Evolutionary conservation across 805 yeast species (phyloP), one percentile per base, ranked within the genome.

Genomic region (Cyberlindnera euphorbiiphila): DNA sequence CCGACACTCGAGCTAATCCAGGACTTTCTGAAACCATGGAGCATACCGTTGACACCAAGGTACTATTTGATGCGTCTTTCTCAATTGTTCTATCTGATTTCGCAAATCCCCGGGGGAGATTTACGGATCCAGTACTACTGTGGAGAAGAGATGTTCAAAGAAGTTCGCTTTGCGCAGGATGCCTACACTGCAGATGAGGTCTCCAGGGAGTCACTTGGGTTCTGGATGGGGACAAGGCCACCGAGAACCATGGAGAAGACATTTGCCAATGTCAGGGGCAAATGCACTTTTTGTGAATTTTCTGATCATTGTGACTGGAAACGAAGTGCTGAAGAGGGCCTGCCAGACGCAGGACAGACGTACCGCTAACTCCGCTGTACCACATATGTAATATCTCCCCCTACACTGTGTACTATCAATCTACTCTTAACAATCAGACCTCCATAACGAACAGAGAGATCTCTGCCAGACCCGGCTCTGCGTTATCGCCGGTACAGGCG

Each of bases 151-250:
- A 64, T 69, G 5, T 74, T 79, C 47, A 59, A 65, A 18, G 66
- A 66, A 14, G 51, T 65, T 0, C 32, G 51, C 8, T 72, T 72
- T 37, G 39, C 55, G 4, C 77, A 66, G 49, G 61, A 68, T 33
- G 49, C 53, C 5, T 34, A 45, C 0, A 50, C 43, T 10, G 49
- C 75, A 3, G 43, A 59, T 1, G 24, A 45, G 3, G 54, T 61
- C 7, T 53, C 72, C 2, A 30, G 44, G 0, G 46, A 54, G 9
- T 64, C 77, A 3, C 46, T 72, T 35, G 51, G 52, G 17, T 72
- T 78, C 45, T 82, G 88, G 88, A 62, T 65, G 47, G 88, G 88
- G 0, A 48, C 57, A 22, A 59, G 83, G 31, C 55, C 53, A 4
- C 84, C 85, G 2, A 51, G 49, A 21, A 69, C 69, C 6, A 65